A percentile compares a stretch with the other conserved stretches of the same genome.
These are phyloP conservation scores for Candida anglica DNA, from an alignment of 805 yeast genomes.

Conservation along the genomic window DNA sequence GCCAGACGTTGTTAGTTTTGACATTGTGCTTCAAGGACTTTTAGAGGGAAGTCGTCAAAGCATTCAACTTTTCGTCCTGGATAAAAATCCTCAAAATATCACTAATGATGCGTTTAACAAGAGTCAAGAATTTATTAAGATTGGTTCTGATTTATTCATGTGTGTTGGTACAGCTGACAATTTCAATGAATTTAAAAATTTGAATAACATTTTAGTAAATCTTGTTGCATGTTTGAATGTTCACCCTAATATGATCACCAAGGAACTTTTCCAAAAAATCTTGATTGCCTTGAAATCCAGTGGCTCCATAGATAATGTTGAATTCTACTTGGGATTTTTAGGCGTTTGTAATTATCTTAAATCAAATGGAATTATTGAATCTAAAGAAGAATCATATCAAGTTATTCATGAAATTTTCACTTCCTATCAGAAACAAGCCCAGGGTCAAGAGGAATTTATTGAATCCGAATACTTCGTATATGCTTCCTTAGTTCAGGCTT, in stretches of 20 bases:
- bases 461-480: slow-evolving; percentile 47
- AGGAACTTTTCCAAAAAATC: slow-evolving; percentile 14
- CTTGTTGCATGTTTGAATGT: slow-evolving; percentile 26
- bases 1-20: slow-evolving; percentile 55
- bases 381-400: slow-evolving; percentile 18
- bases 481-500: slow-evolving; percentile 46
- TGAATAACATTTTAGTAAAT: slow-evolving; percentile 28
- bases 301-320: slow-evolving; percentile 22
- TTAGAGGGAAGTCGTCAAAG: slow-evolving; percentile 43
- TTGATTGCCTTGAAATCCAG: slow-evolving; percentile 22
- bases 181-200: slow-evolving; percentile 24
- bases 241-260: slow-evolving; percentile 24
- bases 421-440: slow-evolving; percentile 27
- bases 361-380: slow-evolving; percentile 11
- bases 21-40: slow-evolving; percentile 44
- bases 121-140: slow-evolving; percentile 39
- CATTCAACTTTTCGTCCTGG: slow-evolving; percentile 27
- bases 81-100: slow-evolving; percentile 48
- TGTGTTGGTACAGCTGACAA: slow-evolving; percentile 48
- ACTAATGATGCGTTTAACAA: slow-evolving; percentile 44
- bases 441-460: slow-evolving; percentile 13
- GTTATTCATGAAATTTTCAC: slow-evolving; percentile 23
- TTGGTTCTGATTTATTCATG: slow-evolving; percentile 41
- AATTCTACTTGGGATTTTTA: slow-evolving; percentile 29
- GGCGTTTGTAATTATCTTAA: slow-evolving; percentile 21